Conservation (phyloP, 805 yeast species). For the Debaryomyces hansenii region DNA sequence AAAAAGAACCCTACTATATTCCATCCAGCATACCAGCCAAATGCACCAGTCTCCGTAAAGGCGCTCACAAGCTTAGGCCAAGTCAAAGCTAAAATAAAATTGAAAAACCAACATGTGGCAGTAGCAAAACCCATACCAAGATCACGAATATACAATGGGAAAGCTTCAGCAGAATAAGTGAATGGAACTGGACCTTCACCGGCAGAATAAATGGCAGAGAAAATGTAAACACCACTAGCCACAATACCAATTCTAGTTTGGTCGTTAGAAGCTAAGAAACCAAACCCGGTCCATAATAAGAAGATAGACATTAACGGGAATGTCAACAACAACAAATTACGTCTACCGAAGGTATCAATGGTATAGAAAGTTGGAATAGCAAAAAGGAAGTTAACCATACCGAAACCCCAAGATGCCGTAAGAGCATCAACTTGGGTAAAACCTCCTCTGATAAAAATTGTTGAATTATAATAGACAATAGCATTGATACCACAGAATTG, state of each 20-base stretch:
- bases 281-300: conserved; percentile 63
- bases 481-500: conserved; percentile 91
- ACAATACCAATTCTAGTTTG: conserved; percentile 67
- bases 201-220: conserved; percentile 70
- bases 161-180: conserved; percentile 81
- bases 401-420: conserved; percentile 85
- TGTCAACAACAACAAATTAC: conserved; percentile 55
- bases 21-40: conserved; percentile 89
- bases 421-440: conserved; percentile 62
- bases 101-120: conserved; percentile 73
- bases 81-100: conserved; percentile 67
- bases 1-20: conserved; percentile 68
- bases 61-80: conserved; percentile 73
- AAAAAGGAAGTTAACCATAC: conserved; percentile 75
- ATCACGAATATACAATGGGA: conserved; percentile 77
- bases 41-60: conserved; percentile 80
- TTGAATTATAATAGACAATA: conserved; percentile 80
- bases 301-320: conserved; percentile 65
- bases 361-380: conserved; percentile 82
- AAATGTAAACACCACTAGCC: conserved; percentile 71
- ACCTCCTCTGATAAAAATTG: conserved; percentile 69
- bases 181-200: conserved; percentile 92
- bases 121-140: conserved; percentile 80
- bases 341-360: conserved; percentile 76
- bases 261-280: conserved; percentile 59